Evolutionary conservation across 768 basidiomycete genomes (phyloP).

Genomic region (Phanerochaete sordida): DNA sequence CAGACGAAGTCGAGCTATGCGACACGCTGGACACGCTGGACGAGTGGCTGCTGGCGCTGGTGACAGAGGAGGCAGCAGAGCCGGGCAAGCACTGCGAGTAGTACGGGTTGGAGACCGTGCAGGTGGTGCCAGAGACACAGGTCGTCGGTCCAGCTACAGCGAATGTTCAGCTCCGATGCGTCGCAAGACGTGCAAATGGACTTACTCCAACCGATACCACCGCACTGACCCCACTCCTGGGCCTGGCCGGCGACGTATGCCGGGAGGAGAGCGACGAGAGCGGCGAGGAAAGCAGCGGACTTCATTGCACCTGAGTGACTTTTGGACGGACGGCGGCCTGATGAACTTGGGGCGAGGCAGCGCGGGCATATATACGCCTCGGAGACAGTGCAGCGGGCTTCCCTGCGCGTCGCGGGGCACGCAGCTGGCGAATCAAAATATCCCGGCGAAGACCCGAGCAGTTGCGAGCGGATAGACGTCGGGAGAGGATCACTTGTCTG

Average conservation of each 20-base stretch:
- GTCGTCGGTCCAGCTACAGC: slow-evolving; percentile 28
- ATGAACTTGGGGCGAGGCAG: background rate
- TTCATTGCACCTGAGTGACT: slow-evolving; percentile 33
- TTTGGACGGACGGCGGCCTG: slow-evolving; percentile 15
- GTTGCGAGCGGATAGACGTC: slow-evolving; percentile 26
- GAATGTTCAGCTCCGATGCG: background rate
- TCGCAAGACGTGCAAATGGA: slow-evolving; percentile 2
- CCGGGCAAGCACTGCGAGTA: slow-evolving; percentile 30
- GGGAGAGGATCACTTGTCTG: slow-evolving; percentile 22
- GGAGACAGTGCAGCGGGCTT: background rate
- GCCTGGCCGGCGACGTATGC: slow-evolving; percentile 41
- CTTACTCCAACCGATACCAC: slow-evolving; percentile 49
- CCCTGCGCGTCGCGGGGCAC: background rate
- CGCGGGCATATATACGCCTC: slow-evolving; percentile 13
- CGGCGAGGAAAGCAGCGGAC: slow-evolving; percentile 37
- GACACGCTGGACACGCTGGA: slow-evolving; percentile 13
- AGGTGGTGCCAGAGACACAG: slow-evolving; percentile 30
- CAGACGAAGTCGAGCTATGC: slow-evolving; percentile 12
- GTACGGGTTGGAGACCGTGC: slow-evolving; percentile 28
- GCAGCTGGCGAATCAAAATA: slow-evolving; percentile 13
- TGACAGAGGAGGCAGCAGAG: background rate
- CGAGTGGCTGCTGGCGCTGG: slow-evolving; percentile 7
- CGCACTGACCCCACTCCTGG: slow-evolving; percentile 49
- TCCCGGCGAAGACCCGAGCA: slow-evolving; percentile 29
- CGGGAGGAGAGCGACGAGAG: slow-evolving; percentile 41